phyloP scores from a whole-genome alignment of 257 asterid genomes.

The Mentha longifolia region DNA sequence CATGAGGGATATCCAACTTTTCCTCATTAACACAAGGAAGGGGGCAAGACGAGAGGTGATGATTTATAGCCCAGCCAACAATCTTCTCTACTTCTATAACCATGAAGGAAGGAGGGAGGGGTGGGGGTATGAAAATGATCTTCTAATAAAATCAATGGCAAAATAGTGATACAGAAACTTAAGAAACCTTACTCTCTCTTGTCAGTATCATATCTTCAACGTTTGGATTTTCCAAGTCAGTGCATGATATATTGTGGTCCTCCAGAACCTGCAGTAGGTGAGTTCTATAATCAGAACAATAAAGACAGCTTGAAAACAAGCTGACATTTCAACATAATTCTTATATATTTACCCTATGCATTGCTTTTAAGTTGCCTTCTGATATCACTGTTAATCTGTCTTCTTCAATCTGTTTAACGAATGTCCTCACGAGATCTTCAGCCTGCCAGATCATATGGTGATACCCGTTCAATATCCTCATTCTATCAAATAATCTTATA shows the following conservation, averaged over 20 bases:
- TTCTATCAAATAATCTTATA: too few species aligned
- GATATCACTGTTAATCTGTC: slow-evolving; percentile 73
- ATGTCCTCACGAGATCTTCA: slow-evolving; percentile 59
- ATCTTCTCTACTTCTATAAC: slow-evolving; percentile 60
- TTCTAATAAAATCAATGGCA: neutral
- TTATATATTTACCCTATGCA: slow-evolving; percentile 34
- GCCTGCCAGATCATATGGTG: slow-evolving; percentile 56
- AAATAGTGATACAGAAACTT: neutral
- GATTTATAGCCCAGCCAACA: slow-evolving; percentile 74
- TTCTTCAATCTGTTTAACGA: slow-evolving; percentile 76
- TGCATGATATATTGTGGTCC: slow-evolving; percentile 62
- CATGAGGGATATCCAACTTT: slow-evolving; percentile 54
- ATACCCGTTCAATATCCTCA: neutral
- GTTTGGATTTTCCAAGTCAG: slow-evolving; percentile 59
- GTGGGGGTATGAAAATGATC: neutral
- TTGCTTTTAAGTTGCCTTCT: slow-evolving; percentile 71
- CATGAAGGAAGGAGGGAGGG: too few species aligned
- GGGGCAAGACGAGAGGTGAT: slow-evolving; percentile 60
- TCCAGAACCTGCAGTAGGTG: slow-evolving; percentile 69
- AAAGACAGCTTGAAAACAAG: too few species aligned
- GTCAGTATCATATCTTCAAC: slow-evolving; percentile 70
- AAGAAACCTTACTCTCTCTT: slow-evolving; percentile 55
- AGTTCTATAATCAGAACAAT: too few species aligned
- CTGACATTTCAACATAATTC: neutral
- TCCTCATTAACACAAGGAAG: slow-evolving; percentile 54